These are phyloP conservation scores for Posidonia australis DNA, from an alignment of 106 monocot species.

Conservation along the genomic window DNA sequence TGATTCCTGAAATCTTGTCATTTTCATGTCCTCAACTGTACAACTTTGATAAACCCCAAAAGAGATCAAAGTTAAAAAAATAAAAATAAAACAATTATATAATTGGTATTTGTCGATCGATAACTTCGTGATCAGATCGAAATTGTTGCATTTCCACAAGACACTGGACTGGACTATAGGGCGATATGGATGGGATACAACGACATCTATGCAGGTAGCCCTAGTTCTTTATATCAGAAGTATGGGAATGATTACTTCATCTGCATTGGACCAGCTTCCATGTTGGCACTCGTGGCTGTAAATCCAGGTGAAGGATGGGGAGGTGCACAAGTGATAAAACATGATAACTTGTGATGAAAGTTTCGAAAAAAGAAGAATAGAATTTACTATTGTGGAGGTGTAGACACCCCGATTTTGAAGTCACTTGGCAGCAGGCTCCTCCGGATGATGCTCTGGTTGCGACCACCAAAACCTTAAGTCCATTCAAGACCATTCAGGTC, in stretches of 20 bases:
- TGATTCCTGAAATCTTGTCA: too few relatives aligned
- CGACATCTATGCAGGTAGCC: constrained; percentile 61
- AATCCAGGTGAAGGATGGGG: constrained; percentile 77
- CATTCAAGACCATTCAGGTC: too few relatives aligned
- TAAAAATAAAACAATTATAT: neutral
- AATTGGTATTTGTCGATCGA: too few relatives aligned
- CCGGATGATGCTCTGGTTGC: too few relatives aligned
- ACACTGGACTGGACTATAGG: constrained; percentile 69
- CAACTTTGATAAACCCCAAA: too few relatives aligned
- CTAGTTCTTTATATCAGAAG: constrained; percentile 49
- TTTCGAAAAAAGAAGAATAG: too few relatives aligned
- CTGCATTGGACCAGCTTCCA: constrained; percentile 78
- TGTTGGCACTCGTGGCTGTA: constrained; percentile 66
- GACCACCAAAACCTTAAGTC: too few relatives aligned
- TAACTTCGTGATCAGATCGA: neutral
- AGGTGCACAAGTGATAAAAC: constrained; percentile 90
- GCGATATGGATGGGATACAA: constrained; percentile 88
- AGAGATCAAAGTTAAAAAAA: too few relatives aligned
- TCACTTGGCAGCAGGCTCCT: too few relatives aligned
- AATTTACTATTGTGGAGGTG: neutral
- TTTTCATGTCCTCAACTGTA: too few relatives aligned
- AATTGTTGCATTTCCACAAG: constrained; percentile 25
- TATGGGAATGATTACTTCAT: constrained; percentile 67
- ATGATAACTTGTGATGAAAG: constrained; percentile 66
- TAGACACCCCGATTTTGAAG: too few relatives aligned